Evolutionary conservation across 768 basidiomycete genomes (phyloP).

Genomic region (Leccinum olivaceopallidum): DNA sequence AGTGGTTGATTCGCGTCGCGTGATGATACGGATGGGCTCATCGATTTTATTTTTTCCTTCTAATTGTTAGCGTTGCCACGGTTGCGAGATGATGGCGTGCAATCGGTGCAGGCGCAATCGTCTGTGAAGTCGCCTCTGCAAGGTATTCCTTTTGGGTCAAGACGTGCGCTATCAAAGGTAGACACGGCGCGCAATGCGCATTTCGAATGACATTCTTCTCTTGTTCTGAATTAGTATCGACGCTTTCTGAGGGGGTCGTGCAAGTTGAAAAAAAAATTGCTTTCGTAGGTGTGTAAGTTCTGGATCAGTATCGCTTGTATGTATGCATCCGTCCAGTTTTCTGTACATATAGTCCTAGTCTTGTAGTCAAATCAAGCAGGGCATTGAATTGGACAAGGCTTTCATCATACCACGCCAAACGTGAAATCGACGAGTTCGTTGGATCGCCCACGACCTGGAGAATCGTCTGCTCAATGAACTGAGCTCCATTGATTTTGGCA

Average conservation of each 20-base stretch:
- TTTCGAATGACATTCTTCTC: not conserved
- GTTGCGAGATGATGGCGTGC: slow-evolving; percentile 37
- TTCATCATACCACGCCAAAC: not conserved
- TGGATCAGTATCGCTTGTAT: not conserved
- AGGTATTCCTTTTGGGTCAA: not conserved
- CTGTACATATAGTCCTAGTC: not conserved
- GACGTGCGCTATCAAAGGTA: not conserved
- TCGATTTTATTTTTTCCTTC: not conserved
- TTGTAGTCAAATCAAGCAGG: not conserved
- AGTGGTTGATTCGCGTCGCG: slow-evolving; percentile 20
- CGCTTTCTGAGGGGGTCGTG: not conserved
- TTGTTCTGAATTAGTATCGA: not conserved
- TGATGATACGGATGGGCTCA: not conserved
- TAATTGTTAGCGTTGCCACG: slow-evolving; percentile 31
- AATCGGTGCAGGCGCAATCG: slow-evolving; percentile 40
- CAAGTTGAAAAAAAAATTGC: not conserved
- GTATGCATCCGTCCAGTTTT: not conserved
- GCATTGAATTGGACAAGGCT: not conserved
- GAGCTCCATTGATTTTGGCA: not conserved
- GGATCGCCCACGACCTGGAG: not conserved
- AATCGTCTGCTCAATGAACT: not conserved
- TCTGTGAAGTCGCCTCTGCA: slow-evolving; percentile 19
- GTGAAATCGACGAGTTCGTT: not conserved
- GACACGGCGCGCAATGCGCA: not conserved
- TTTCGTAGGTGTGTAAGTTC: not conserved